Evolutionary conservation across 2,329 filamentous ascomycete species (phyloP), one percentile per base, ranked within the genome.

Genomic region (Graphilbum fragrans): DNA sequence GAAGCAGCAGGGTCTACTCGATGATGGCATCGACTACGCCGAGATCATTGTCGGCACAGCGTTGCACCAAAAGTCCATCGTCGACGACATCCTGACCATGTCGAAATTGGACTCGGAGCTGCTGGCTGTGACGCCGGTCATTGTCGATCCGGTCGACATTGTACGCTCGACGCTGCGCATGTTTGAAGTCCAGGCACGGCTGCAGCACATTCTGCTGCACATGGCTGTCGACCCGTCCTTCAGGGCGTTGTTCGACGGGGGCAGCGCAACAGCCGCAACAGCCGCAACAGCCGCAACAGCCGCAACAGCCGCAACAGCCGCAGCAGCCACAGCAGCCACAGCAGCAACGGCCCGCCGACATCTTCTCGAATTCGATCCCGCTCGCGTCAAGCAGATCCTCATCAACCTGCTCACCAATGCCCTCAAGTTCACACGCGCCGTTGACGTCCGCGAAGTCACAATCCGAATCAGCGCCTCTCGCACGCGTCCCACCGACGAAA

Each of bases 381-480:
- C 79, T 16, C 71, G 84, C 20, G 76, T 90, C 38, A 71, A 83
- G 39, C 84, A 90, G 57, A 80, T 88, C 1, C 65, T 88, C 4
- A 86, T 90, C 55, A 90, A 90, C 51, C 67, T 90, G 2, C 72
- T 84, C 9, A 85, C 82, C 8, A 90, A 90, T 52, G 82, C 83
- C 0, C 79, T 90, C 57, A 90, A 90, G 52, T 90, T 88, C 53
- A 90, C 85, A 1, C 77, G 77, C 29, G 68, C 68, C 0, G 74
- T 79, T 17, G 66, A 67, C 16, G 72, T 65, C 12, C 70, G 77
- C 8, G 72, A 74, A 34, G 69, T 77, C 27, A 60, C 59, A 1
- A 62, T 75, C 2, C 59, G 56, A 25, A 57, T 77, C 37, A 66
- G 66, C 36, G 68, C 64, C 9, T 67, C 59, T 19, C 56, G 50